A percentile compares a stretch with the other conserved stretches of the same genome.
These are phyloP conservation scores for Globisporangium parvum DNA, from an alignment of 352 stramenopile genomes.

Conservation along the genomic window DNA sequence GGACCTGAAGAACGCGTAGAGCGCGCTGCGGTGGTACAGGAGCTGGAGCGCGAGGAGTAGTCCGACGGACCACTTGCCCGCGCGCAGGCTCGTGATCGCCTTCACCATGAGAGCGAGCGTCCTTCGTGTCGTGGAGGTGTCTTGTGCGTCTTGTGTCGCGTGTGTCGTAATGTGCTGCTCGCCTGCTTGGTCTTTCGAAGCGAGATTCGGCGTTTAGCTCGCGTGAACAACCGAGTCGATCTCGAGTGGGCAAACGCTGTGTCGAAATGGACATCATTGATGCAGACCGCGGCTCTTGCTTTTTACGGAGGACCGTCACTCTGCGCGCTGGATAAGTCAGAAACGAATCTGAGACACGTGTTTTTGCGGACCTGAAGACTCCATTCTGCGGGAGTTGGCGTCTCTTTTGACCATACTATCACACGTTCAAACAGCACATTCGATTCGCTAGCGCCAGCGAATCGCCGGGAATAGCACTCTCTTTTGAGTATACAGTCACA, in stretches of 20 bases:
- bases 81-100: neutral
- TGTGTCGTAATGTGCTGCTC: neutral
- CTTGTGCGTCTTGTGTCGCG: neutral
- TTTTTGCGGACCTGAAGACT: neutral
- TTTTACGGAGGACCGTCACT: no score
- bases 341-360: neutral
- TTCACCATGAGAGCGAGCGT: slow-evolving; percentile 4
- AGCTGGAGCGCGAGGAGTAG: slow-evolving; percentile 32
- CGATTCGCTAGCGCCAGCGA: no score
- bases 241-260: neutral
- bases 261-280: neutral
- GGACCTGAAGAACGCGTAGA: slow-evolving; percentile 33
- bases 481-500: no score
- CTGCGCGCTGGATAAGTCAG: neutral
- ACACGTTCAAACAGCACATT: neutral
- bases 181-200: neutral
- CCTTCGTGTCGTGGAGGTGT: neutral
- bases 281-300: no score
- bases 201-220: neutral
- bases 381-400: neutral
- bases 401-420: neutral
- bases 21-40: slow-evolving; percentile 42
- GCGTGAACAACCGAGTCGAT: neutral
- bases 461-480: no score
- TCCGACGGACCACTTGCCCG: slow-evolving; percentile 14